Evolutionary conservation across 2,329 filamentous ascomycete species (phyloP), one percentile per base, ranked within the genome.

Genomic region (Xylaria sp.): DNA sequence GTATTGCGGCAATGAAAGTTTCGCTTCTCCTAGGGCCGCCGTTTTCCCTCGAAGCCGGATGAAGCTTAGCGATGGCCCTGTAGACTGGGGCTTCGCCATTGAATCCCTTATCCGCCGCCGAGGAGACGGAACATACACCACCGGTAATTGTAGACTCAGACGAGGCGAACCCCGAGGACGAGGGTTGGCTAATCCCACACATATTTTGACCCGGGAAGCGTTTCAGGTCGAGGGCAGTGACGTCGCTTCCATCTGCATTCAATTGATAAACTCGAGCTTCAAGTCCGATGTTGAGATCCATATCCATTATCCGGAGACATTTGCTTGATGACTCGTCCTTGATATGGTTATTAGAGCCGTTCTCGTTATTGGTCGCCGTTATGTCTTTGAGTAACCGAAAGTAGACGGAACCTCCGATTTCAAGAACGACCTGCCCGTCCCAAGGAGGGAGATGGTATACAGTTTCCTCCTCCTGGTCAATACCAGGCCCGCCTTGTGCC

Each of bases 381-480:
- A 63, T 58, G 24, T 60, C 59, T 51, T 24, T 53, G 4, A 61
- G 27, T 12, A 50, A 36, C 17, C 51, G 58, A 36, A 61, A 27
- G 51, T 61, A 53, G n/a, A 69, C 64, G 5, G 42, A n/a, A 19
- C 67, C 67, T 19, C 64, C 67, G 21, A 69, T 50, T 2, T 51
- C 53, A 1, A 69, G 61, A 50, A 27, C 47, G 21, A 69, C 56
- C 30, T 67, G 32, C 24, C 55, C 61, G 27, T 12, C 11, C 45
- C 34, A 12, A 47, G 55, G 17, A 19, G 61, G 30, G 45, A 39
- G 19, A 36, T 58, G 19, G 24, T 55, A 54, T 30, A 19, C 8
- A 24, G 8, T 34, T 21, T 39, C 42, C 14, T 61, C 45, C 21
- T 48, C 42, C 21, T 61, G 30, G 34, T 21, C 27, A 50, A 30